phyloP scores from a whole-genome alignment of 441 rosid genomes.

The Pelargonium citronellum region DNA sequence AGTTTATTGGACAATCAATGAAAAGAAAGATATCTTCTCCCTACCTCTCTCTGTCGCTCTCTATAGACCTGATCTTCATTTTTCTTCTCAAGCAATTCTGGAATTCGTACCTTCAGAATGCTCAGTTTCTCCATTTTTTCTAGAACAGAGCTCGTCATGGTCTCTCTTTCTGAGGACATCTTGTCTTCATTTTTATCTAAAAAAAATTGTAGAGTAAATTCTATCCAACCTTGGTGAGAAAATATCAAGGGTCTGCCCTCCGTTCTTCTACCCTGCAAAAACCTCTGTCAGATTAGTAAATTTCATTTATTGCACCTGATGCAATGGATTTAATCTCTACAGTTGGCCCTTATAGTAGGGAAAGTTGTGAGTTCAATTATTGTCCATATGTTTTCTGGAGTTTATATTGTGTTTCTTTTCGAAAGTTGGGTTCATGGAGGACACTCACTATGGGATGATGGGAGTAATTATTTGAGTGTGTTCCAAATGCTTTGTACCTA shows the following conservation, averaged over 20 bases:
- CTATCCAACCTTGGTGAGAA: background rate
- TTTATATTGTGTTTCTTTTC: background rate
- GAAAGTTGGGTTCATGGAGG: background rate
- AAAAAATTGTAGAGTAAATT: background rate
- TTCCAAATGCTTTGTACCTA: conserved; percentile 1
- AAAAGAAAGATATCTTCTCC: no score
- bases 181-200: background rate
- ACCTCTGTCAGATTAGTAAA: background rate
- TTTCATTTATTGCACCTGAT: background rate
- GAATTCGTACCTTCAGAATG: no score
- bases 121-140: no score
- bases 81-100: no score
- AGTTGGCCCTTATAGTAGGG: background rate
- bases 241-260: background rate
- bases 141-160: no score
- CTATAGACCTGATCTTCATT: no score
- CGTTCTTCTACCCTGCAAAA: background rate
- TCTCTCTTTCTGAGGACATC: background rate
- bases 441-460: background rate
- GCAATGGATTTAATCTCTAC: background rate
- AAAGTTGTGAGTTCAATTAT: no score
- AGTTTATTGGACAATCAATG: no score
- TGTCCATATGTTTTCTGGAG: background rate
- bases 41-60: no score
- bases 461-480: background rate